Conservation (phyloP, 225 moss, liverwort and hornwort genomes). For the Antitrichia curtipendula region DNA sequence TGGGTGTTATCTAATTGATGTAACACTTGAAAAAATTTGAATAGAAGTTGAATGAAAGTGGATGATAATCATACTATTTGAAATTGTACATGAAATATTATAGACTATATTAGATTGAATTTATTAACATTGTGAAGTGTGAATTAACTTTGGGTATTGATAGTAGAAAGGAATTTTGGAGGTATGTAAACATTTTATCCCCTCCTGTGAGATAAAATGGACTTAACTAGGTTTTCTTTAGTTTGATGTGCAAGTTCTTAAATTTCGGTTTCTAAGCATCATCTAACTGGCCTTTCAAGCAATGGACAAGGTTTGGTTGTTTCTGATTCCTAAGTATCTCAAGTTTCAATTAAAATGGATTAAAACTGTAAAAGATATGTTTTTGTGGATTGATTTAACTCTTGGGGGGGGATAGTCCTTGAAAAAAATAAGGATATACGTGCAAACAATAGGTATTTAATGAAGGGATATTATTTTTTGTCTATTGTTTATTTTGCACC, state of each 20-base stretch:
- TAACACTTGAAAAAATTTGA: neutral
- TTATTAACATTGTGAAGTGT: neutral
- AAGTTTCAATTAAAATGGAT: neutral
- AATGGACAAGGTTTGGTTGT: neutral
- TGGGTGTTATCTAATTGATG: neutral
- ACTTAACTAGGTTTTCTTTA: fast-evolving
- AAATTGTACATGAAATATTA: neutral
- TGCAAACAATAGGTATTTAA: too few species aligned
- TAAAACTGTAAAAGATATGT: neutral
- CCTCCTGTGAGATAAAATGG: fast-evolving
- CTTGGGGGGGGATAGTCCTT: too few species aligned
- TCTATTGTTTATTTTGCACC: too few species aligned
- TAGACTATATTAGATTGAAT: neutral
- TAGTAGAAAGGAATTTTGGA: neutral
- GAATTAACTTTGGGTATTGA: neutral
- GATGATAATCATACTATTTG: neutral
- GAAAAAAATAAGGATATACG: too few species aligned
- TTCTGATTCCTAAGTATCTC: neutral
- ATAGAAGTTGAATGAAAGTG: neutral
- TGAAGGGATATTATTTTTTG: too few species aligned
- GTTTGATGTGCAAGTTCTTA: neutral
- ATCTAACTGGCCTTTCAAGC: fast-evolving
- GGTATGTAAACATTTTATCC: neutral
- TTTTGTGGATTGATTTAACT: neutral
- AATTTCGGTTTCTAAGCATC: fast-evolving